Conservation (phyloP, 441 rosid genomes). For the Brassica hybrid region DNA sequence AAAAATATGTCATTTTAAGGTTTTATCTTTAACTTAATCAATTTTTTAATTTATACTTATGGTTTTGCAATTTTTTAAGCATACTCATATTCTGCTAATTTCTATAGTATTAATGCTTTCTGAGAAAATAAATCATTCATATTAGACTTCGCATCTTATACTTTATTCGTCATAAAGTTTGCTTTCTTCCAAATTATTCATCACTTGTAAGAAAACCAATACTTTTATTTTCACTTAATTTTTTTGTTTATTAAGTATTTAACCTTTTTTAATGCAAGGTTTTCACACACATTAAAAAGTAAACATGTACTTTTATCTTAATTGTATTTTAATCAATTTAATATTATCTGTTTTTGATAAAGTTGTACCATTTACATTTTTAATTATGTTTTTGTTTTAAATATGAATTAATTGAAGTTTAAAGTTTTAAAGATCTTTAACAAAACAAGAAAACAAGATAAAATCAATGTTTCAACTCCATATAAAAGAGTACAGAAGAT, state of each 20-base stretch:
- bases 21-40: not conserved
- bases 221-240: not conserved
- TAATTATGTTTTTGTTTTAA: not conserved
- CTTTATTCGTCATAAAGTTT: slow-evolving; percentile 33
- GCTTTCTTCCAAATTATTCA: slow-evolving; percentile 24
- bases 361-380: not conserved
- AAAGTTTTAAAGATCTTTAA: not conserved
- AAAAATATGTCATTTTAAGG: not conserved
- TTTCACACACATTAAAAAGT: not conserved
- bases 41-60: not conserved
- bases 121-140: slow-evolving; percentile 22
- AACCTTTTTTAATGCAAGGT: not conserved
- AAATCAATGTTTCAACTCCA: not conserved
- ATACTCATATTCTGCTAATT: not conserved
- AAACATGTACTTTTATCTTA: not conserved
- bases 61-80: not conserved
- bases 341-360: not conserved
- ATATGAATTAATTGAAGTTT: not conserved
- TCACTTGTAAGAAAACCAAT: not conserved
- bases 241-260: not conserved
- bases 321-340: not conserved
- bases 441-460: not conserved
- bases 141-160: slow-evolving; percentile 23
- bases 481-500: not conserved
- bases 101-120: not conserved